These are phyloP conservation scores for Chamaecrista fasciculata DNA, from an alignment of 306 rosid genomes.

Conservation along the genomic window DNA sequence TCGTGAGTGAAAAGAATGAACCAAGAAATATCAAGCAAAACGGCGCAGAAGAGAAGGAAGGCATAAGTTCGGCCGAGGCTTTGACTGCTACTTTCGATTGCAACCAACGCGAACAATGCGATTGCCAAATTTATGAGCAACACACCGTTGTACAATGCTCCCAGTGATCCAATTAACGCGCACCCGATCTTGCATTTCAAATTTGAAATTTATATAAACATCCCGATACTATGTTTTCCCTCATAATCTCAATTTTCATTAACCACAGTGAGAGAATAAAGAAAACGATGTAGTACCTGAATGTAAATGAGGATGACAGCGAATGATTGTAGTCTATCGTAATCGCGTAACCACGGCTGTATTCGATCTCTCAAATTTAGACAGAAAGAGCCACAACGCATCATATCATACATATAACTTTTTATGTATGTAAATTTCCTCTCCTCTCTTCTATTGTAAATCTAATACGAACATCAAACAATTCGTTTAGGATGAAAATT, in stretches of 20 bases:
- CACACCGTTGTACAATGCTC: conserved; percentile 89
- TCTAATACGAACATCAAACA: conserved; percentile 12
- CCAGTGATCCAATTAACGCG: conserved; percentile 86
- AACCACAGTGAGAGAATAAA: not conserved
- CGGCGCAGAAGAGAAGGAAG: conserved; percentile 69
- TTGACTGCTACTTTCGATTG: conserved; percentile 95
- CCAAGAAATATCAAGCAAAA: conserved; percentile 75
- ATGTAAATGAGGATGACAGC: conserved; percentile 80
- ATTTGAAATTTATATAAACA: not conserved
- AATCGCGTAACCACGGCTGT: conserved; percentile 88
- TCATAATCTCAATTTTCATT: not conserved
- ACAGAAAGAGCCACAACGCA: conserved; percentile 65
- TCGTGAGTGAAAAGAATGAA: conserved; percentile 69
- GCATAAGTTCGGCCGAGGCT: conserved; percentile 93
- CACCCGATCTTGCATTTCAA: conserved; percentile 62
- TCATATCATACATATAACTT: conserved; percentile 36
- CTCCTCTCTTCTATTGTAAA: not conserved
- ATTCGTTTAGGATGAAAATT: not conserved
- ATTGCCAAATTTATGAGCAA: conserved; percentile 69
- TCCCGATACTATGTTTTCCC: not conserved
- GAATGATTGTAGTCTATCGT: conserved; percentile 75
- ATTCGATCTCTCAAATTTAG: conserved; percentile 60
- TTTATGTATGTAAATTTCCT: not conserved
- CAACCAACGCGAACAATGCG: conserved; percentile 87
- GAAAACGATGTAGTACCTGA: conserved; percentile 53